Conservation (phyloP, 345 rosid species). For the Viola odorata region DNA sequence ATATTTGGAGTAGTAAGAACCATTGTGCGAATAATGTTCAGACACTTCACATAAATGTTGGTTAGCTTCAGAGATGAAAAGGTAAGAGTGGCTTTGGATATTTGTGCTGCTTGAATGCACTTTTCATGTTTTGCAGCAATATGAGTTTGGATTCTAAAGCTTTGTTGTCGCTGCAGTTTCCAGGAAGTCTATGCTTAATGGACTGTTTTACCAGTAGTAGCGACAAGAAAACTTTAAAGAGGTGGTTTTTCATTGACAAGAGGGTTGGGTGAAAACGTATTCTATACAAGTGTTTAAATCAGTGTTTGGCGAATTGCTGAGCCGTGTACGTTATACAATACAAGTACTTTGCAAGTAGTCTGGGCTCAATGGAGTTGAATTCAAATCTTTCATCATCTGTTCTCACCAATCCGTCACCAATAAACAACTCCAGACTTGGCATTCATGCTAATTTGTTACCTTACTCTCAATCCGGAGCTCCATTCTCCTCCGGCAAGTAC, state of each 20-base stretch:
- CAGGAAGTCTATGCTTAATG: constrained; percentile 55
- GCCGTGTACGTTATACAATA: background rate
- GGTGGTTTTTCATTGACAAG: constrained; percentile 93
- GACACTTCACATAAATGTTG: constrained; percentile 32
- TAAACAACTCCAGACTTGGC: constrained; percentile 63
- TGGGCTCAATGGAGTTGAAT: constrained; percentile 55
- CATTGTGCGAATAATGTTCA: constrained; percentile 27
- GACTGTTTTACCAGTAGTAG: constrained; percentile 56
- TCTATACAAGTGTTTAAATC: constrained; percentile 9
- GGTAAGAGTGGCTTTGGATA: constrained; percentile 26
- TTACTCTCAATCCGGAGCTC: constrained; percentile 40
- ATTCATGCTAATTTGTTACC: constrained; percentile 45
- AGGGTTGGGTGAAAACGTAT: constrained; percentile 55
- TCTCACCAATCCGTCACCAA: constrained; percentile 53
- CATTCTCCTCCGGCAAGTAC: constrained; percentile 47
- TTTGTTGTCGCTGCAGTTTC: constrained; percentile 32
- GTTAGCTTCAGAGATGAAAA: constrained; percentile 57
- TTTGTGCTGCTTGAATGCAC: background rate
- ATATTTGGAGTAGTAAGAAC: background rate
- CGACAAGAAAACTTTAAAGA: constrained; percentile 83
- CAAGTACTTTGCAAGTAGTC: constrained; percentile 8
- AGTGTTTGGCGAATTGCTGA: constrained; percentile 9
- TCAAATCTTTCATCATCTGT: constrained; percentile 67
- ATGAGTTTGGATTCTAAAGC: background rate
- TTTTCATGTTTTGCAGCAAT: constrained; percentile 4